Conservation (phyloP, 306 rosid species). For the Dalbergia cochinchinensis region DNA sequence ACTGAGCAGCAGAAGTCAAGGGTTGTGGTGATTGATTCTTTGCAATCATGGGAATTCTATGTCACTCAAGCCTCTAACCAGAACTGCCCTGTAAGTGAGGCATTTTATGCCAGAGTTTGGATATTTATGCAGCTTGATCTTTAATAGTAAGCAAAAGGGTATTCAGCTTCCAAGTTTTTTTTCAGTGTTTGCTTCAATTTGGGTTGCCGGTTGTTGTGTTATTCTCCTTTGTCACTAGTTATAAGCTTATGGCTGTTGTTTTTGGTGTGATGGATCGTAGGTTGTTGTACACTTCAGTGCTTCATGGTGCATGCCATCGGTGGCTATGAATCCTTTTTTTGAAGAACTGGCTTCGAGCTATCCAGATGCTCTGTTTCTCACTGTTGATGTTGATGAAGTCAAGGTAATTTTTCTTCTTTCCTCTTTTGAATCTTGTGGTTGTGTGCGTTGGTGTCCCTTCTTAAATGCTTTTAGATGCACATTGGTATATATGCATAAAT, state of each 20-base stretch:
- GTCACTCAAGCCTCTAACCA: constrained; percentile 65
- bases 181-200: constrained; percentile 11
- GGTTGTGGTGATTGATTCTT: constrained; percentile 71
- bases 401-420: constrained; percentile 59
- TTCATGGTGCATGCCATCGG: constrained; percentile 98
- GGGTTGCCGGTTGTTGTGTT: neutral
- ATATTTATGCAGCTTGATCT: neutral
- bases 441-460: neutral
- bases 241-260: neutral
- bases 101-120: constrained; percentile 11
- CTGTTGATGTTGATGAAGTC: constrained; percentile 92
- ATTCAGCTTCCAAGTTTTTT: neutral
- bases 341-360: constrained; percentile 74
- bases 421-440: constrained; percentile 12
- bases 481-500: constrained; percentile 10
- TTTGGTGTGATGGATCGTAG: constrained; percentile 56
- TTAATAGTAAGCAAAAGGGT: constrained; percentile 4
- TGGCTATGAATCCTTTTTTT: constrained; percentile 80
- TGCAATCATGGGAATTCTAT: constrained; percentile 75
- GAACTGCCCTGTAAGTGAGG: constrained; percentile 63
- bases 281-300: constrained; percentile 88
- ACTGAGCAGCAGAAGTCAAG: constrained; percentile 53
- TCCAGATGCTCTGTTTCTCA: constrained; percentile 77
- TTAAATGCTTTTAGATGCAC: constrained; percentile 34
- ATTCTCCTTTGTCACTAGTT: neutral